Percentiles rank a stretch among this genome's conserved stretches.
These are phyloP conservation scores for Isabelozyma pseudorhagii DNA, from an alignment of 805 yeast genomes.

Conservation along the genomic window DNA sequence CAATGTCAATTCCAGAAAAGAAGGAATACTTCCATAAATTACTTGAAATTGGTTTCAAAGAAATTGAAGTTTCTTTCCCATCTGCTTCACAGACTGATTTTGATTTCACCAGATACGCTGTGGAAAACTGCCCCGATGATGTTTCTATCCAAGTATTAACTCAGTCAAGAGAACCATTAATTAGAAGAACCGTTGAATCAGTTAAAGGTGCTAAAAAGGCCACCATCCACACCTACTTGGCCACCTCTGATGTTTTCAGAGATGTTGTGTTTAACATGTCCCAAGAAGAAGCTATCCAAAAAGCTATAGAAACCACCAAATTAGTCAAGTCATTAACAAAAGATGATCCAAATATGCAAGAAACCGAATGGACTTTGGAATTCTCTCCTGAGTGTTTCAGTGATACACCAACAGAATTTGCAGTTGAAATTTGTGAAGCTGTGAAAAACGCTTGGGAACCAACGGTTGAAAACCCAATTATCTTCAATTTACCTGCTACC, in stretches of 20 bases:
- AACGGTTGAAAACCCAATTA: conserved; percentile 67
- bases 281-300: conserved; percentile 60
- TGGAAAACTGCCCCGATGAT: conserved; percentile 74
- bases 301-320: conserved; percentile 70
- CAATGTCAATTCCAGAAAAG: conserved; percentile 73
- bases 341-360: conserved; percentile 64
- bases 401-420: conserved; percentile 71
- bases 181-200: conserved; percentile 71
- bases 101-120: conserved; percentile 78
- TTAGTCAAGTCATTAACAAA: conserved; percentile 67
- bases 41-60: conserved; percentile 72
- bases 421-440: conserved; percentile 75
- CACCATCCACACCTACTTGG: conserved; percentile 68
- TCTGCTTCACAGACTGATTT: conserved; percentile 81
- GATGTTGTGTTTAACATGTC: conserved; percentile 75
- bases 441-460: conserved; percentile 80
- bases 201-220: conserved; percentile 72
- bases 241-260: conserved; percentile 72
- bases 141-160: conserved; percentile 71
- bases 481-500: conserved; percentile 78
- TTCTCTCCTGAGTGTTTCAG: conserved; percentile 78
- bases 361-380: conserved; percentile 68
- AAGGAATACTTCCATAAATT: conserved; percentile 72
- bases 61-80: conserved; percentile 78
- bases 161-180: conserved; percentile 73